phyloP scores from a whole-genome alignment of 2,329 filamentous ascomycete genomes.

The Pseudopithomyces chartarum region DNA sequence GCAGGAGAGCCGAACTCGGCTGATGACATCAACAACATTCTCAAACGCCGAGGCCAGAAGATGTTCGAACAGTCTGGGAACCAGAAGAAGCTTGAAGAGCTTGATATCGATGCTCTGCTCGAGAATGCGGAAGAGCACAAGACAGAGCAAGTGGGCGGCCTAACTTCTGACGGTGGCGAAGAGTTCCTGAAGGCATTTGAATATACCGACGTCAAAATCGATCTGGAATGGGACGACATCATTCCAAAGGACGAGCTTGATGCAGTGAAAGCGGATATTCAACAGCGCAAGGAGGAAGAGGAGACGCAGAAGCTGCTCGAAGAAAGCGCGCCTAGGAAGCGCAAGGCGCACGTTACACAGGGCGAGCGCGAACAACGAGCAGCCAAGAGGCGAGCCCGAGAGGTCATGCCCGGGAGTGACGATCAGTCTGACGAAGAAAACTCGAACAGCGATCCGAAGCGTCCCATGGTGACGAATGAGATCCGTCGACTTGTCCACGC shows the following conservation, averaged over 20 bases:
- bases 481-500: conserved; percentile 89
- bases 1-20: conserved; percentile 81
- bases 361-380: conserved; percentile 68
- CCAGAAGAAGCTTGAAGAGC: conserved; percentile 92
- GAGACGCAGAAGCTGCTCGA: conserved; percentile 83
- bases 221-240: conserved; percentile 97
- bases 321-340: conserved; percentile 79
- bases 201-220: conserved; percentile 95
- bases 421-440: conserved; percentile 51
- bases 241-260: conserved; percentile 93
- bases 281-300: conserved; percentile 79
- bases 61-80: conserved; percentile 99
- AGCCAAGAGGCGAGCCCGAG: conserved; percentile 70
- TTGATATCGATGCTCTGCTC: conserved; percentile 96
- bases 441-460: conserved; percentile 74
- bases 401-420: conserved; percentile 70
- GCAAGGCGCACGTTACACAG: conserved; percentile 63
- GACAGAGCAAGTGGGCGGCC: conserved; percentile 91
- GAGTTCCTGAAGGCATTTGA: conserved; percentile 90
- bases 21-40: conserved; percentile 92
- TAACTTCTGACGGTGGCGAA: conserved; percentile 93
- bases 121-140: conserved; percentile 97
- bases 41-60: conserved; percentile 97
- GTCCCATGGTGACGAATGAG: conserved; percentile 91
- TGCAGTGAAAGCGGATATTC: conserved; percentile 86